phyloP scores from a whole-genome alignment of 2,329 filamentous ascomycete genomes.

The Aspergillus brunneoviolaceus region DNA sequence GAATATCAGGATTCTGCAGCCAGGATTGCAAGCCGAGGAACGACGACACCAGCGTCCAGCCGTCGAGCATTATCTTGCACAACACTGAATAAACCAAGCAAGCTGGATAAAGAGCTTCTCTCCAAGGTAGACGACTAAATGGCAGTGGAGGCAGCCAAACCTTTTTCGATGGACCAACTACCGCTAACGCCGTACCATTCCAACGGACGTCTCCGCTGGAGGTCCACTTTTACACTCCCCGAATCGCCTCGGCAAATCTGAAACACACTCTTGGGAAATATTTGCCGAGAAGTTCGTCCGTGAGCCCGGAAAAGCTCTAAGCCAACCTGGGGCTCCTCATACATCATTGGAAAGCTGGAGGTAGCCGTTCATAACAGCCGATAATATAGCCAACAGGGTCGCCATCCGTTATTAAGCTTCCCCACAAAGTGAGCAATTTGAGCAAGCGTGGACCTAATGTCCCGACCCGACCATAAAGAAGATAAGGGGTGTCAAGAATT shows the following conservation, averaged over 20 bases:
- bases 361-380: slow-evolving; percentile 1
- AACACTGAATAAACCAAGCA: background rate
- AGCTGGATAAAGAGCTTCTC: background rate
- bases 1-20: background rate
- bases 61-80: background rate
- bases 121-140: background rate
- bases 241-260: slow-evolving; percentile 24
- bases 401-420: background rate
- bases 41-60: background rate
- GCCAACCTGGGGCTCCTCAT: slow-evolving; percentile 5
- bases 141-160: slow-evolving; percentile 6
- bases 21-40: background rate
- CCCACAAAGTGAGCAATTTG: background rate
- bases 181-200: slow-evolving; percentile 8
- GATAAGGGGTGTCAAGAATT: too few relatives aligned
- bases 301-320: slow-evolving; percentile 18
- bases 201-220: slow-evolving; percentile 3
- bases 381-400: background rate
- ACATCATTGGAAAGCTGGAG: slow-evolving; percentile 1
- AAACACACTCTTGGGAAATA: slow-evolving; percentile 21
- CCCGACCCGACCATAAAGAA: background rate
- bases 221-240: slow-evolving; percentile 5
- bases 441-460: background rate
- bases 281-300: slow-evolving; percentile 23
- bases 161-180: slow-evolving; percentile 5